Conservation (phyloP, 805 yeast genomes). For the Yueomyces sinensis region DNA sequence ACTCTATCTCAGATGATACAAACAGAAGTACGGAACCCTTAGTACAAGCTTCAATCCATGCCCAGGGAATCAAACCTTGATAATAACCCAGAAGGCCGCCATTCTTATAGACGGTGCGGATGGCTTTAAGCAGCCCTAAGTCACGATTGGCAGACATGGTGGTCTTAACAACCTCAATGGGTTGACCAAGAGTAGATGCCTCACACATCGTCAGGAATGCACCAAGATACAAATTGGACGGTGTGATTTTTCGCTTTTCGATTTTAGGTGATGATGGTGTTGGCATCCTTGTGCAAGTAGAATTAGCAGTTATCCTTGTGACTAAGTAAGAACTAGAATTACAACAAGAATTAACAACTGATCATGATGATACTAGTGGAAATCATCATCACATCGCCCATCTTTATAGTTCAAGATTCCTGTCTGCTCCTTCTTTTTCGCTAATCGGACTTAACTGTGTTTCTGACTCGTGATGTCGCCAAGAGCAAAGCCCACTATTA, state of each 20-base stretch:
- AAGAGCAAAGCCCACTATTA: too few relatives aligned
- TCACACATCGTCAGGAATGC: conserved; percentile 89
- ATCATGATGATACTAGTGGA: too few relatives aligned
- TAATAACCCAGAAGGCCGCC: conserved; percentile 90
- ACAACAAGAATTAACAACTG: too few relatives aligned
- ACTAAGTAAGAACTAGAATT: too few relatives aligned
- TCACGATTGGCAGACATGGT: conserved; percentile 96
- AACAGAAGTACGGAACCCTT: conserved; percentile 93
- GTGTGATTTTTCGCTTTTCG: conserved; percentile 77
- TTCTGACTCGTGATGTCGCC: too few relatives aligned
- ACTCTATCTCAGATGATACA: conserved; percentile 87
- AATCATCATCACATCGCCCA: too few relatives aligned
- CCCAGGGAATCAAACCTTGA: conserved; percentile 98
- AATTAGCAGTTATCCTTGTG: too few relatives aligned
- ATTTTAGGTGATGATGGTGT: not conserved
- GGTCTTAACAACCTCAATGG: conserved; percentile 88
- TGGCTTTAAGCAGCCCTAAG: conserved; percentile 52
- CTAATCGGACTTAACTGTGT: too few relatives aligned
- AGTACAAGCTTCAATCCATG: conserved; percentile 99
- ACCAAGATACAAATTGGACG: conserved; percentile 83
- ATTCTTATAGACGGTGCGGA: conserved; percentile 73
- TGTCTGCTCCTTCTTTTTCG: too few relatives aligned
- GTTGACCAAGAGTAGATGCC: conserved; percentile 92
- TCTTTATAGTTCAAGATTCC: too few relatives aligned
- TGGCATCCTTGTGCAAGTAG: not conserved